A percentile compares a stretch with the other conserved stretches of the same genome.
phyloP scores from a whole-genome alignment of 768 basidiomycete genomes.

The Suillus brevipes region DNA sequence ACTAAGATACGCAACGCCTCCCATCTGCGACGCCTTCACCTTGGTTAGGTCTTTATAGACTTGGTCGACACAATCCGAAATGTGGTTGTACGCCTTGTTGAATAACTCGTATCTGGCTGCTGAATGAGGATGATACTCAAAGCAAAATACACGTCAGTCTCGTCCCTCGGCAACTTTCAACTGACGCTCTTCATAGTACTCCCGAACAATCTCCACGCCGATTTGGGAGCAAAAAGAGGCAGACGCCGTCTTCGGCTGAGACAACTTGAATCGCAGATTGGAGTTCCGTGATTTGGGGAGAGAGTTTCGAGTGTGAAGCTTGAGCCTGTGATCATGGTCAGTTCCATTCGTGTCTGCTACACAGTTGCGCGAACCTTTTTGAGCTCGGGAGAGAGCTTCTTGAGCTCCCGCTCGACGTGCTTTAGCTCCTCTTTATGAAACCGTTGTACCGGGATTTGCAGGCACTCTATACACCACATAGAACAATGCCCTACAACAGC shows the following conservation, averaged over 20 bases:
- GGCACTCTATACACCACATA: constrained; percentile 52
- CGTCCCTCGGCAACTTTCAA: constrained; percentile 82
- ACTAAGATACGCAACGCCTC: constrained; percentile 94
- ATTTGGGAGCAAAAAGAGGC: constrained; percentile 69
- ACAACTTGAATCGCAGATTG: too few relatives aligned
- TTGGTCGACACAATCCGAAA: constrained; percentile 89
- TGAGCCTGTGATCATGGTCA: constrained; percentile 44
- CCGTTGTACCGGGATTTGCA: constrained; percentile 75
- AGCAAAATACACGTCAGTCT: too few relatives aligned
- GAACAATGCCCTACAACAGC: constrained; percentile 49
- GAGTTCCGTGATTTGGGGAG: constrained; percentile 23
- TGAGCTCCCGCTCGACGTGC: constrained; percentile 71
- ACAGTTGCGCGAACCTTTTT: constrained; percentile 22
- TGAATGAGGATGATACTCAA: constrained; percentile 5
- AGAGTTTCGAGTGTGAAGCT: constrained; percentile 50
- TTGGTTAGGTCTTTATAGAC: constrained; percentile 99
- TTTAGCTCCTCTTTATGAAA: constrained; percentile 82
- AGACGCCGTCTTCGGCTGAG: too few relatives aligned
- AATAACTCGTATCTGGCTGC: constrained; percentile 69
- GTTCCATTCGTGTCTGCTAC: not conserved
- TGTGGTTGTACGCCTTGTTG: constrained; percentile 95
- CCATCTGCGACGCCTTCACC: constrained; percentile 89
- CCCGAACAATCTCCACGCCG: constrained; percentile 77
- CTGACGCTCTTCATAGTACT: constrained; percentile 93
- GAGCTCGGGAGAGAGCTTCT: constrained; percentile 64